phyloP scores from a whole-genome alignment of 1,139 yeast species.

The Saccharomyces hybrid region DNA sequence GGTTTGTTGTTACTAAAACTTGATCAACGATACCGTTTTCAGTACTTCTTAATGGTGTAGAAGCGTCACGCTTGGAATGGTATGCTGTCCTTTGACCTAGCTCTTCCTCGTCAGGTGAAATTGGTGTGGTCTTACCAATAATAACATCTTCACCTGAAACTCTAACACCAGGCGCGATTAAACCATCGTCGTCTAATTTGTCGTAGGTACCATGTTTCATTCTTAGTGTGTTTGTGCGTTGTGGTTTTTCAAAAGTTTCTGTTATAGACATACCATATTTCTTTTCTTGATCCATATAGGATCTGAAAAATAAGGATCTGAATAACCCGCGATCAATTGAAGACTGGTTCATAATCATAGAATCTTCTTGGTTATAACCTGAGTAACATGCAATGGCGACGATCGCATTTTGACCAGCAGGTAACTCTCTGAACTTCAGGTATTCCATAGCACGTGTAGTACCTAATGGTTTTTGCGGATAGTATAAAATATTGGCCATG shows the following conservation, averaged over 20 bases:
- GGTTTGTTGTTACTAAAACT: conserved; percentile 91
- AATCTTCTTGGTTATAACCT: conserved; percentile 99
- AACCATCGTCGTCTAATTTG: conserved; percentile 94
- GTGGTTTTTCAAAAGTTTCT: conserved; percentile 92
- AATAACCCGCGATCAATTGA: conserved; percentile 94
- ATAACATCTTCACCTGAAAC: conserved; percentile 98
- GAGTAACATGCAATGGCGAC: conserved; percentile 97
- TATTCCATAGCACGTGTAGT: conserved; percentile 99
- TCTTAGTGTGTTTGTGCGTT: conserved; percentile 86
- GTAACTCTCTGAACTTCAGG: conserved; percentile 91
- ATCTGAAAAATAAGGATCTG: conserved; percentile 89
- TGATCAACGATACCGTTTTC: conserved; percentile 98
- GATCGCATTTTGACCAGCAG: conserved; percentile 98
- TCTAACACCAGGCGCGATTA: conserved; percentile 96
- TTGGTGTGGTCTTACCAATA: conserved; percentile 97
- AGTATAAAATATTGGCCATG: conserved; percentile 94
- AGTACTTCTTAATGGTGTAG: conserved; percentile 92
- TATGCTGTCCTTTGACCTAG: conserved; percentile 96
- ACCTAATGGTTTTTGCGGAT: conserved; percentile 98
- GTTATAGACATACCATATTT: conserved; percentile 97
- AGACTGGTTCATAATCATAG: conserved; percentile 98
- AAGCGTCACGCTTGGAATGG: conserved; percentile 97
- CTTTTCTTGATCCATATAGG: conserved; percentile 97
- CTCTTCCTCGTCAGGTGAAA: conserved; percentile 96
- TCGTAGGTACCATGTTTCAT: conserved; percentile 97